Evolutionary conservation across 106 monocot species (phyloP).

Genomic region (Dactylorhiza incarnata): DNA sequence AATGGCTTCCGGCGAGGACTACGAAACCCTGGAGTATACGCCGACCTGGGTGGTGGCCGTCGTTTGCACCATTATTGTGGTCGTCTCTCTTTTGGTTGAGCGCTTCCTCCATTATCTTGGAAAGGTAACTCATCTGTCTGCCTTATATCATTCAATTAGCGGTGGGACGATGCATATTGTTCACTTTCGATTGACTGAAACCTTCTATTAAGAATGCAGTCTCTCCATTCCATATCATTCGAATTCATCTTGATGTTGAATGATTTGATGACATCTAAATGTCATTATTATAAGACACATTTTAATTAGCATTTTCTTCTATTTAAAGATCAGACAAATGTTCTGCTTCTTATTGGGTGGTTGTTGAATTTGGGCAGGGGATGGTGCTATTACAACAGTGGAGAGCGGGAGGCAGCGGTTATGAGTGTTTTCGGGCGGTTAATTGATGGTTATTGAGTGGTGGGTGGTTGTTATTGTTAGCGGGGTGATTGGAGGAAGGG

Average conservation of each 20-base stretch:
- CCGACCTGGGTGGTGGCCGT: slow-evolving; percentile 29
- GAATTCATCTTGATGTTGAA: neutral
- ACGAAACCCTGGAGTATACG: slow-evolving; percentile 20
- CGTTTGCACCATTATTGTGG: slow-evolving; percentile 30
- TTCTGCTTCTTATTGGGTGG: too few species aligned
- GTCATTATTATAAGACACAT: too few species aligned
- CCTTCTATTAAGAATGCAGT: neutral
- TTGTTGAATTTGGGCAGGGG: too few species aligned
- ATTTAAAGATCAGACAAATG: too few species aligned
- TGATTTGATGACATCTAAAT: too few species aligned
- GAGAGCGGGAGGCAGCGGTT: too few species aligned
- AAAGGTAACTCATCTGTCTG: slow-evolving; percentile 3
- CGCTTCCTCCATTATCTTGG: slow-evolving; percentile 26
- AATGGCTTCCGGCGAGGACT: slow-evolving; percentile 10
- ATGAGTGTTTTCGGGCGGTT: too few species aligned
- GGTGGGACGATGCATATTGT: neutral
- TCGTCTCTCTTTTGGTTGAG: slow-evolving; percentile 23
- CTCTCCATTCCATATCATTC: neutral
- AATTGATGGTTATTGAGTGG: too few species aligned
- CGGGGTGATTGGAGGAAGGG: too few species aligned
- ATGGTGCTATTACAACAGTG: too few species aligned
- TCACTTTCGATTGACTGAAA: neutral
- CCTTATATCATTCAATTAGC: neutral
- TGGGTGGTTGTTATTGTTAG: too few species aligned
- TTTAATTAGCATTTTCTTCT: too few species aligned